Percentiles rank a stretch among this genome's conserved stretches.
Evolutionary conservation across 1,284 basidiomycete species (phyloP).

Genomic region (Microbotryum scabiosae): DNA sequence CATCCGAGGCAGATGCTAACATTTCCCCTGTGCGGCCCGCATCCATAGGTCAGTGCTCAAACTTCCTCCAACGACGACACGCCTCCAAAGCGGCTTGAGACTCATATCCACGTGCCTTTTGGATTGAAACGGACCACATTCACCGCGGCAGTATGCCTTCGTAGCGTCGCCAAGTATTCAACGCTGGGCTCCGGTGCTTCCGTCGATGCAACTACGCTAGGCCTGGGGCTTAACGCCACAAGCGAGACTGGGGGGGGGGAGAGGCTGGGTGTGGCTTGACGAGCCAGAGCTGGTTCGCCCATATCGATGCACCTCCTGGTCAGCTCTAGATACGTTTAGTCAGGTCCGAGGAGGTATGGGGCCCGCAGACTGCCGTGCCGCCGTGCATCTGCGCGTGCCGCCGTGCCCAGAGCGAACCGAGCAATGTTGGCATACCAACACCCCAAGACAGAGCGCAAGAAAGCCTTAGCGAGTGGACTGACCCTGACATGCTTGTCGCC

Average conservation of each 20-base stretch:
- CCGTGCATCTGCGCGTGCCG: not conserved
- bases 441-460: constrained; percentile 18
- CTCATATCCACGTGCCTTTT: constrained; percentile 54
- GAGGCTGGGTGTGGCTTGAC: constrained; percentile 81
- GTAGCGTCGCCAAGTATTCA: constrained; percentile 90
- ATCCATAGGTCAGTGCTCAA: not conserved
- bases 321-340: not conserved
- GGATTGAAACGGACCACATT: constrained; percentile 96
- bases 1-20: constrained; percentile 89
- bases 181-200: constrained; percentile 55
- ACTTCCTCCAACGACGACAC: not conserved
- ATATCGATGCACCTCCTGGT: not conserved
- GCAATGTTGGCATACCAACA: constrained; percentile 5
- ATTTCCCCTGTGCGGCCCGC: constrained; percentile 56
- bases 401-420: not conserved
- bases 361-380: not conserved
- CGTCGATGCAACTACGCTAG: constrained; percentile 5
- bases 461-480: constrained; percentile 41
- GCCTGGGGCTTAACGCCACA: not conserved
- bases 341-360: too few species aligned
- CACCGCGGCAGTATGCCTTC: constrained; percentile 85
- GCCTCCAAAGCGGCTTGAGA: not conserved
- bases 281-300: constrained; percentile 67
- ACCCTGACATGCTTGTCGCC: constrained; percentile 96
- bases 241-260: constrained; percentile 22